Base-by-base conservation (phyloP, 371 early-diverging fungal species). In the Haplosporangium sp. region DNA sequence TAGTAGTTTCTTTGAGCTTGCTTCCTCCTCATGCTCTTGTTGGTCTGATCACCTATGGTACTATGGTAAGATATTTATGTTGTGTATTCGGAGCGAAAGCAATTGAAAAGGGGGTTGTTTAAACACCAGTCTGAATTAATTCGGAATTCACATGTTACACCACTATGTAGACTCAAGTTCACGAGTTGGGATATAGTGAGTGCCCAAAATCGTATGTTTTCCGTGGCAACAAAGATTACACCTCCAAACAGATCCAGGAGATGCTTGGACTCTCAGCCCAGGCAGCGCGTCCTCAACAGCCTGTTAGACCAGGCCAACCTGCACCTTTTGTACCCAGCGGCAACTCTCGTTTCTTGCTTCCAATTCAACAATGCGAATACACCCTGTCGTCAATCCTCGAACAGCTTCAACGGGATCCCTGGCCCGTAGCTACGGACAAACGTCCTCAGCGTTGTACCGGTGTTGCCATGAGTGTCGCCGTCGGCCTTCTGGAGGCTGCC, bases 401-500 rank as follows among this genome's bases (percentile, higher is more conserved):
- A 85, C 95, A 96, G 78, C 89, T 99, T 63, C 96, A 97, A 86
- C 91, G 92, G 55, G 99, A 99, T 84, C 99, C 99, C 17, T 99
- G 99, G 98, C 98, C 99, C 2, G 98, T 98, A 5, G 92, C 93
- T 37, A 89, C 90, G 67, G 99, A 96, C 69, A 94, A 94, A 81
- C 96, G 99, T 65, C 94, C 98, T 44, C 91, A 96, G 72, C 90
- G 99, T 63, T 98, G 99, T 85, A 99, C 99, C 4, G 99, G 99
- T 64, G 95, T 97, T 4, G 99, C 99, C 1, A 87, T 99, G 81
- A 92, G 95, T 59, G 95, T 99, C 15, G 99, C 99, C n/a, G 91
- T 96, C 45, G 94, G 96, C 4, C 86, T 99, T 19, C 85, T 99
- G 73, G 99, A 99, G 86, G 91, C 90, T 17, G 91, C 96, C 0